A percentile compares a stretch with the other conserved stretches of the same genome.
Evolutionary conservation across 2,329 filamentous ascomycete species (phyloP).

Genomic region (Aspergillus spinulosporus): DNA sequence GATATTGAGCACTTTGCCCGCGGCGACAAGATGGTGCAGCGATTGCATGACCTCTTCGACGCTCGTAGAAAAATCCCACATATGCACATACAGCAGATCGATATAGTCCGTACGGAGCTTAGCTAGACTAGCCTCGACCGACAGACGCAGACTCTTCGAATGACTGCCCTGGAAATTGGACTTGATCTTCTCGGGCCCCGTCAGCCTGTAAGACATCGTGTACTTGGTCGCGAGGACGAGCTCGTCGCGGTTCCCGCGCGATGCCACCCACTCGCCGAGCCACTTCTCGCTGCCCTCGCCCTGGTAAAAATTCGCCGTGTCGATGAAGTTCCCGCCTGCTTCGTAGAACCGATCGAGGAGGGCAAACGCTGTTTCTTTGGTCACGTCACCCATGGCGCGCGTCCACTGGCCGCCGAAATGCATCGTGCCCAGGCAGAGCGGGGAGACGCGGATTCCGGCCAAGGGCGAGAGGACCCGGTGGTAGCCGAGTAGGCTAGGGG

Average conservation of each 20-base stretch:
- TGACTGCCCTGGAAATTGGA: conserved; percentile 37
- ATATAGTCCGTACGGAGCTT: conserved; percentile 3
- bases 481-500: conserved; percentile 61
- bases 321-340: conserved; percentile 70
- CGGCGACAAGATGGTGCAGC: background rate
- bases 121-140: conserved; percentile 2
- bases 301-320: conserved; percentile 69
- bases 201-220: conserved; percentile 59
- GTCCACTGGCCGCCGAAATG: conserved; percentile 29
- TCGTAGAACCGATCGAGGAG: conserved; percentile 66
- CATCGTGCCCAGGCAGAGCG: conserved; percentile 48
- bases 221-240: conserved; percentile 72
- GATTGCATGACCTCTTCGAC: conserved; percentile 7
- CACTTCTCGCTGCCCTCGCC: conserved; percentile 61
- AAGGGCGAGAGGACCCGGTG: conserved; percentile 66
- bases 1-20: background rate
- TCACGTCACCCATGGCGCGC: conserved; percentile 60
- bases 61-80: conserved; percentile 1
- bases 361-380: conserved; percentile 59
- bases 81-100: conserved; percentile 6
- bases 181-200: conserved; percentile 41
- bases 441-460: conserved; percentile 65
- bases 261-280: conserved; percentile 69
- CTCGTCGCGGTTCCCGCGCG: conserved; percentile 61
- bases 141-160: background rate